Base-by-base conservation (phyloP, 164 flowering plant species). In the Vitis riparia region DNA sequence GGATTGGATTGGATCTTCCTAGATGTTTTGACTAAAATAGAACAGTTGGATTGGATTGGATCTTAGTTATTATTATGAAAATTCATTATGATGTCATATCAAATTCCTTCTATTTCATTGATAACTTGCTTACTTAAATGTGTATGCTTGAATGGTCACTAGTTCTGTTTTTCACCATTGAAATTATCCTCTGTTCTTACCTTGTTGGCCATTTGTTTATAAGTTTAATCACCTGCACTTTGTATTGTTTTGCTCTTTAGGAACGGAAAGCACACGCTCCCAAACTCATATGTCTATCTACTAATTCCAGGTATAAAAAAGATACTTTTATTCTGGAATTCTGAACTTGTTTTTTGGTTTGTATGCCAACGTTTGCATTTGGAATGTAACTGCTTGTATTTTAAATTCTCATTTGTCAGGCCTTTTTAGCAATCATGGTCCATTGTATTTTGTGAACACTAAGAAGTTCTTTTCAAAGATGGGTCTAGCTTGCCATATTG, bases 401-500 rank as follows among this genome's bases (percentile, higher is more conserved):
- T 30, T 51, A 53, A 71, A 51, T 68, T 70, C 19, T 74, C 50
- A 64, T 15, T 62, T 80, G 47, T 37, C 80, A 92, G 97, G 98
- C 60, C 92, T 91, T 66, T 87, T 94, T 68, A 91, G 97, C 87
- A 91, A 94, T 80, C 97, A 83, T 58, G 85, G 97, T 55, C 95
- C 99, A 11, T 74, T 91, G 73, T 91, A 92, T 73, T 92, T 92
- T 78, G 92, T 94, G 69, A 79, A 76, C 77, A 81, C 91, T 27
- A 94, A 89, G 79, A 78, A 77, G 67, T 85, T 79, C 78, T 92
- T 94, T 78, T 92, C 97, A 17, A 94, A 89, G 87, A 92, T 89
- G 95, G 97, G 99, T 64, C 82, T 94, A 60, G 84, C 96, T 72
- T 92, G 99, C 78, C 98, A 91, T 74, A 90, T 94, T 68, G 99